Percentiles rank a stretch among this genome's conserved stretches.
These are phyloP conservation scores for Echinochloa phyllopogon DNA, from an alignment of 176 grass and related monocot species.

Conservation along the genomic window DNA sequence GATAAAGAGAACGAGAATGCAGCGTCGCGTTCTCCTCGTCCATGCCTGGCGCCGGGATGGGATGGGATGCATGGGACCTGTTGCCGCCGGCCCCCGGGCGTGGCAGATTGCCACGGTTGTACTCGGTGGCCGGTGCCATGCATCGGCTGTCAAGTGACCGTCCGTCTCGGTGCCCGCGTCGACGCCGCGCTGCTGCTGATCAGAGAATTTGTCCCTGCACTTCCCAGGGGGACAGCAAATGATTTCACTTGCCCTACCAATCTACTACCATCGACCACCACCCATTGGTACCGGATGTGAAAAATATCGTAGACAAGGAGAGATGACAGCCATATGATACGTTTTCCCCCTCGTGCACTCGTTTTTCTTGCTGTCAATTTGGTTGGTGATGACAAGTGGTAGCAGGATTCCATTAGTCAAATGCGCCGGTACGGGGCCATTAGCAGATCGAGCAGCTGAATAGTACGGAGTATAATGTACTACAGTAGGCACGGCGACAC, in stretches of 20 bases:
- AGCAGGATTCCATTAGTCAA: no score
- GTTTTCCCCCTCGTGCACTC: background rate
- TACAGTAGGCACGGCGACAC: background rate
- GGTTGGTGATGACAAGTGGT: background rate
- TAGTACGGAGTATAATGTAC: no score
- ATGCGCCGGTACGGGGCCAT: background rate
- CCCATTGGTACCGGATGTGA: no score
- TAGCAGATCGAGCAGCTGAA: constrained; percentile 2
- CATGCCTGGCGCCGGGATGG: background rate
- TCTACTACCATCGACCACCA: no score
- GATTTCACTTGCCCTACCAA: no score
- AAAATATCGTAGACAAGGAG: background rate
- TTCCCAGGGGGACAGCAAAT: no score
- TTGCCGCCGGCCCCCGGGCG: background rate
- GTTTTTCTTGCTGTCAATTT: background rate
- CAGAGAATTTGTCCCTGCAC: background rate
- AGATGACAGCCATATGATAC: background rate
- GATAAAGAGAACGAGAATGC: background rate
- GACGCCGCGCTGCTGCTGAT: background rate
- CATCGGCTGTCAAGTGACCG: background rate
- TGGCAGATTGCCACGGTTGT: constrained; percentile 28
- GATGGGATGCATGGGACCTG: background rate
- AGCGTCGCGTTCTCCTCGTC: background rate
- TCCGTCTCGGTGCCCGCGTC: background rate
- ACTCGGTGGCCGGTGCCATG: background rate